A percentile compares a stretch with the other conserved stretches of the same genome.
Evolutionary conservation across 768 basidiomycete genomes (phyloP).

Genomic region (Lyophyllum atratum): DNA sequence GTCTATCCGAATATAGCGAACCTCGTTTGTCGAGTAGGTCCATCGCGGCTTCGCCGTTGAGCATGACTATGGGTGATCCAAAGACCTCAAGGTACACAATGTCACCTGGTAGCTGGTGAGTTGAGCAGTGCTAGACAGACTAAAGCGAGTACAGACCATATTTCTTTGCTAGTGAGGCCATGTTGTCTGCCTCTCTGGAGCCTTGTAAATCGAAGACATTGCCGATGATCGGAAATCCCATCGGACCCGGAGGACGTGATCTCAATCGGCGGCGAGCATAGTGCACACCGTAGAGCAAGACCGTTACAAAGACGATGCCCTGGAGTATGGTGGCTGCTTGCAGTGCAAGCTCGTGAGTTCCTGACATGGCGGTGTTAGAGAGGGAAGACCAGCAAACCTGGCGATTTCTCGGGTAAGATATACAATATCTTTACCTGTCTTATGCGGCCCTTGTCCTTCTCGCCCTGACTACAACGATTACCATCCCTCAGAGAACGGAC

Average conservation of each 20-base stretch:
- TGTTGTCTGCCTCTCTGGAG: slow-evolving; percentile 7
- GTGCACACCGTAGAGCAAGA: slow-evolving; percentile 3
- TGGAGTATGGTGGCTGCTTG: slow-evolving; percentile 1
- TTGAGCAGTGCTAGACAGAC: background rate
- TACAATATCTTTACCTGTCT: background rate
- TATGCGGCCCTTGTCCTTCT: background rate
- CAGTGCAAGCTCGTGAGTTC: background rate
- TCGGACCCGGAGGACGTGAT: slow-evolving; percentile 15
- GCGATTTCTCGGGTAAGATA: background rate
- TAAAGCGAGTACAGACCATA: background rate
- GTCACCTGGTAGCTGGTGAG: slow-evolving; percentile 2
- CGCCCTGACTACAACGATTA: background rate
- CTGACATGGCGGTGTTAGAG: background rate
- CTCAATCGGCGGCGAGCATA: slow-evolving; percentile 10
- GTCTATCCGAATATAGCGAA: slow-evolving; percentile 19
- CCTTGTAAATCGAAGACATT: slow-evolving; percentile 12
- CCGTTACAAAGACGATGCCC: slow-evolving; percentile 1
- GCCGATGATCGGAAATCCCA: slow-evolving; percentile 10
- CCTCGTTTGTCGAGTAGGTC: slow-evolving; percentile 21
- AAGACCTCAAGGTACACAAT: slow-evolving; percentile 14
- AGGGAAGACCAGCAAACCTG: background rate
- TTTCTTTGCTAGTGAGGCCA: slow-evolving; percentile 6
- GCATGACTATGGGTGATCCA: slow-evolving; percentile 13
- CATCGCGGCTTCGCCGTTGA: slow-evolving; percentile 16
- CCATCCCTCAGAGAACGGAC: background rate